Conservation (phyloP, 2,329 filamentous ascomycete genomes). For the Cladosporium halotolerans region DNA sequence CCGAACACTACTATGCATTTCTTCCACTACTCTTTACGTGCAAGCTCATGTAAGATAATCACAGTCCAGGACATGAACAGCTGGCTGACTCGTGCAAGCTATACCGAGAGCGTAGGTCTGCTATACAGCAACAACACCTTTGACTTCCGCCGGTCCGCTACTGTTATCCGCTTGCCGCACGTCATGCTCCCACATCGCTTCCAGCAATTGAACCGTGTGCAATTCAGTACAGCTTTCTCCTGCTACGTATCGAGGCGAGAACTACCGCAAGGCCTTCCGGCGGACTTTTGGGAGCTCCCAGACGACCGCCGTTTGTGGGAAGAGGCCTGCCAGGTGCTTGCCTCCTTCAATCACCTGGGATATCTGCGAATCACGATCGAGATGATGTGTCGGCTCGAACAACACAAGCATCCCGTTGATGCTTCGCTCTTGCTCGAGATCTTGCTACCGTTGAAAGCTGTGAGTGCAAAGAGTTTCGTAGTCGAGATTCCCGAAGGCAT, state of each 20-base stretch:
- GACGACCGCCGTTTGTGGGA: conserved; percentile 6
- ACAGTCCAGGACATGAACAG: background rate
- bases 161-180: conserved; percentile 6
- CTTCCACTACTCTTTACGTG: conserved; percentile 8
- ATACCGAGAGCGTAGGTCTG: conserved; percentile 7
- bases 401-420: background rate
- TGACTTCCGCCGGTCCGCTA: conserved; percentile 7
- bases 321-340: conserved; percentile 6
- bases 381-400: background rate
- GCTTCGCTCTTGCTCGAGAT: background rate
- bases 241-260: conserved; percentile 1
- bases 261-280: conserved; percentile 4
- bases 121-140: conserved; percentile 7
- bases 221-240: conserved; percentile 9
- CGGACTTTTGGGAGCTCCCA: conserved; percentile 7
- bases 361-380: conserved; percentile 2
- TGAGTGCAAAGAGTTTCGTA: background rate
- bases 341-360: conserved; percentile 4
- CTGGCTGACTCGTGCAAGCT: conserved; percentile 3
- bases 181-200: conserved; percentile 10
- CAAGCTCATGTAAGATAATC: conserved; percentile 8
- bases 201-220: conserved; percentile 4
- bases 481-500: background rate
- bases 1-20: conserved; percentile 1
- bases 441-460: background rate